Percentiles rank a stretch among this genome's conserved stretches.
These are phyloP conservation scores for Elymus sibiricus DNA, from an alignment of 176 grass and related monocot genomes.

Conservation along the genomic window DNA sequence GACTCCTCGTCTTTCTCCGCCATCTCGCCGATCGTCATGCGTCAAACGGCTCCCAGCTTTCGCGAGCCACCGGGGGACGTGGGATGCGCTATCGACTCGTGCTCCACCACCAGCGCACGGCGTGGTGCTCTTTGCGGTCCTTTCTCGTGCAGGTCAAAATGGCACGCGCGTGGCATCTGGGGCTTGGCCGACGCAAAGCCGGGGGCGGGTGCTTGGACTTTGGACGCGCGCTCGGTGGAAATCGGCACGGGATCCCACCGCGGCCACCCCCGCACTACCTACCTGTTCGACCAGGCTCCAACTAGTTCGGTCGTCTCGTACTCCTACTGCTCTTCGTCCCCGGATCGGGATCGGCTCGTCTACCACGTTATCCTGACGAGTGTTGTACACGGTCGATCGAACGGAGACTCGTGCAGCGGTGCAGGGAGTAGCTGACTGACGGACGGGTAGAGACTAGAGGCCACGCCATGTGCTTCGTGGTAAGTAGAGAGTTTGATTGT, in stretches of 20 bases:
- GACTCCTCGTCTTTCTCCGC: slow-evolving; percentile 11
- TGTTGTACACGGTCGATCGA: background rate
- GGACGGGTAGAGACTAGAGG: too few relatives aligned
- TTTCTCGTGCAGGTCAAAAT: background rate
- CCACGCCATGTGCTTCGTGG: background rate
- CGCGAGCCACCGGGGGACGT: background rate
- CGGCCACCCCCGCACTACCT: background rate
- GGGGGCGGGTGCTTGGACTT: background rate
- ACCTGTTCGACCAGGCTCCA: background rate
- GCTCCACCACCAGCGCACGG: background rate
- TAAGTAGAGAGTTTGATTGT: too few relatives aligned
- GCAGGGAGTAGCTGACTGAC: background rate
- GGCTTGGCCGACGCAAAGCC: background rate
- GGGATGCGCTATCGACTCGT: background rate
- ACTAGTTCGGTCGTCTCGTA: background rate
- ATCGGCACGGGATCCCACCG: background rate
- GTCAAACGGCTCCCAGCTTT: background rate
- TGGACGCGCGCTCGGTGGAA: background rate
- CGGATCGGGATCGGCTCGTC: background rate
- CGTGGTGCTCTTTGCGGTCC: background rate
- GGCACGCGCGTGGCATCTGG: background rate
- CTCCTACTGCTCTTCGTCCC: background rate
- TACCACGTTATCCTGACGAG: background rate
- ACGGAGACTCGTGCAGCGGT: background rate
- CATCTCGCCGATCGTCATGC: background rate